phyloP scores from a whole-genome alignment of 768 basidiomycete species.

The Serendipita vermifera region DNA sequence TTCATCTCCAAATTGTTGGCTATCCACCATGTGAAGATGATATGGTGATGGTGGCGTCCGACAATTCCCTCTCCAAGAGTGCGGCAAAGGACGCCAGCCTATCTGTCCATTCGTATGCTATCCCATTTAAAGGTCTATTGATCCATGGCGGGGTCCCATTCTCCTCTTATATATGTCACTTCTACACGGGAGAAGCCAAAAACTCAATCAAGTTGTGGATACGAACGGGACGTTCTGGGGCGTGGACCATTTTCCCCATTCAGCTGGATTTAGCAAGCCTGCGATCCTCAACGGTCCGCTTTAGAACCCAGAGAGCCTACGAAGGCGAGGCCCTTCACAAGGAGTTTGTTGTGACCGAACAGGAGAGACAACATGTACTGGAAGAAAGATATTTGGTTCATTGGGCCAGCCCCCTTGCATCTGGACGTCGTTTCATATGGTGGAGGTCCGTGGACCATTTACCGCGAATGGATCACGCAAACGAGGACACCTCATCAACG shows the following conservation, averaged over 20 bases:
- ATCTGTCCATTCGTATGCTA: background rate
- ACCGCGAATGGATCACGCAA: background rate
- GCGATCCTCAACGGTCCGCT: background rate
- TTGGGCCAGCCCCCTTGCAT: background rate
- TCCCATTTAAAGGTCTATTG: background rate
- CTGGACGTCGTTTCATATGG: background rate
- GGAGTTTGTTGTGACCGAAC: background rate
- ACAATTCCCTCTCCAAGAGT: no score
- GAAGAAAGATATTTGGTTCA: background rate
- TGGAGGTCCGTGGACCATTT: background rate
- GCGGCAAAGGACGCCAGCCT: background rate
- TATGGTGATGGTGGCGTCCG: background rate
- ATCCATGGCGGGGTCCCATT: background rate
- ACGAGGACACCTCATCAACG: background rate
- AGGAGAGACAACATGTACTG: background rate
- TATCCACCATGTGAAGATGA: background rate
- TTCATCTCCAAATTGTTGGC: constrained; percentile 6
- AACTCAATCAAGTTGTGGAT: background rate
- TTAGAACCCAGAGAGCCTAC: background rate
- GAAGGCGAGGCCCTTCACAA: background rate
- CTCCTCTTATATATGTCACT: background rate
- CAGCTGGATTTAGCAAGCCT: background rate
- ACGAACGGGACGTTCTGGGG: background rate
- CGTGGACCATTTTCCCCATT: background rate
- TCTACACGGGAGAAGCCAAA: background rate